These are phyloP conservation scores for Heritiera fomes DNA, from an alignment of 345 rosid genomes.

Conservation along the genomic window DNA sequence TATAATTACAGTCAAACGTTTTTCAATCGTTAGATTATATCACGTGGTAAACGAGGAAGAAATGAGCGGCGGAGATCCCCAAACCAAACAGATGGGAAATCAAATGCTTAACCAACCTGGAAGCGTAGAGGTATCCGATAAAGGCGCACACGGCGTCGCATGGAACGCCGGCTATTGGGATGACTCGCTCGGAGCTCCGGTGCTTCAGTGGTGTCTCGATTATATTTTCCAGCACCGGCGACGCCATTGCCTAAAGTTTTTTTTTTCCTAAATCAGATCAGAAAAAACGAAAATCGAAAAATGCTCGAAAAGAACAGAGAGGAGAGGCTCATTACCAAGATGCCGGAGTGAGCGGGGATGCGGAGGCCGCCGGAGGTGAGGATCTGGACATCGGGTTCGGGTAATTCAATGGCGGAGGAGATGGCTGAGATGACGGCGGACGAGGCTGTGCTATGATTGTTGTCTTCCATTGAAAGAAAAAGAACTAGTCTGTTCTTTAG, in stretches of 20 bases:
- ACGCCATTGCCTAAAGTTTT: conserved; percentile 53
- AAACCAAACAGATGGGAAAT: background rate
- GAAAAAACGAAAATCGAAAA: conserved; percentile 1
- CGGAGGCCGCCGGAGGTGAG: conserved; percentile 72
- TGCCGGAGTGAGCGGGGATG: conserved; percentile 62
- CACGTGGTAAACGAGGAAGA: conserved; percentile 13
- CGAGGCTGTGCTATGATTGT: conserved; percentile 2
- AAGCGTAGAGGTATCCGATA: conserved; percentile 58
- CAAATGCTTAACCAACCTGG: conserved; percentile 44
- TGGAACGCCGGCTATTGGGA: conserved; percentile 81
- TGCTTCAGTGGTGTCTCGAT: conserved; percentile 54
- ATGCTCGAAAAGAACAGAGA: background rate
- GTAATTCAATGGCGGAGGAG: conserved; percentile 29
- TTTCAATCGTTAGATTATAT: conserved; percentile 26
- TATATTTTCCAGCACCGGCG: conserved; percentile 62
- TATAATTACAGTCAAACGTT: conserved; percentile 8
- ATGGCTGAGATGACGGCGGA: conserved; percentile 27
- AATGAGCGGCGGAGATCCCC: conserved; percentile 20
- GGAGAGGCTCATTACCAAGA: conserved; percentile 49
- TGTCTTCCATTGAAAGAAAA: conserved; percentile 27
- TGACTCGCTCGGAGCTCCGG: conserved; percentile 49
- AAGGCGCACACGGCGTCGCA: conserved; percentile 73
- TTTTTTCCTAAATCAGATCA: background rate
- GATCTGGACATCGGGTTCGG: conserved; percentile 60
- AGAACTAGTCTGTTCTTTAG: background rate